Conservation (phyloP, 2,329 filamentous ascomycete genomes). For the Aureobasidium sp. region DNA sequence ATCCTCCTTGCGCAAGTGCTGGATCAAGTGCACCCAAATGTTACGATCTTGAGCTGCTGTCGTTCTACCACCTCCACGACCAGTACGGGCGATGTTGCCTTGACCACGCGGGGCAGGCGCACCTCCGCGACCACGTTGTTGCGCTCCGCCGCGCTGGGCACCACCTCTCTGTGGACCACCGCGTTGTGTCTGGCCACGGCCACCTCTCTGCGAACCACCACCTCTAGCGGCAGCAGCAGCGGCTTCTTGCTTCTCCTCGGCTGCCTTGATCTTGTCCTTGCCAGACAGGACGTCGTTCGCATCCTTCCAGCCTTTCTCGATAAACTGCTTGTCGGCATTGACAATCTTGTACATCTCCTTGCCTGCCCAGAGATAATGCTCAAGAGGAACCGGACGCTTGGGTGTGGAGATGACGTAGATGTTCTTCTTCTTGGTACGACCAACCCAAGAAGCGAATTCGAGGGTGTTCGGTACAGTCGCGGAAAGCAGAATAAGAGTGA, state of each 20-base stretch:
- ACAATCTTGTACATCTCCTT: slow-evolving; percentile 94
- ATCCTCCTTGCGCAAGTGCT: slow-evolving; percentile 77
- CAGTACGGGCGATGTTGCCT: slow-evolving; percentile 85
- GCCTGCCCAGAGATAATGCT: slow-evolving; percentile 92
- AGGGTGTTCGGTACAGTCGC: slow-evolving; percentile 96
- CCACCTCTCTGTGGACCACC: slow-evolving; percentile 41
- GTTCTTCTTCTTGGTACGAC: slow-evolving; percentile 94
- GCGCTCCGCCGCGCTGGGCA: slow-evolving; percentile 37
- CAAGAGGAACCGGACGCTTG: slow-evolving; percentile 86
- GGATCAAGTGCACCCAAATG: slow-evolving; percentile 91
- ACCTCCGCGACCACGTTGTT: slow-evolving; percentile 45
- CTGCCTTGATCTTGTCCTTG: slow-evolving; percentile 62
- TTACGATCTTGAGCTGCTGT: slow-evolving; percentile 92
- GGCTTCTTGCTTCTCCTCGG: slow-evolving; percentile 36
- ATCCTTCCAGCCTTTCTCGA: slow-evolving; percentile 91
- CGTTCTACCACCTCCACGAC: slow-evolving; percentile 74
- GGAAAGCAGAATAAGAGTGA: slow-evolving; percentile 88
- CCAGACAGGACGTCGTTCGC: slow-evolving; percentile 75
- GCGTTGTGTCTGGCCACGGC: slow-evolving; percentile 45
- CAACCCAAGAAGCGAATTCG: slow-evolving; percentile 97
- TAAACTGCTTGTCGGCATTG: slow-evolving; percentile 80
- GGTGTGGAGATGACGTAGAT: slow-evolving; percentile 98
- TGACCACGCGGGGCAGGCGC: slow-evolving; percentile 47
- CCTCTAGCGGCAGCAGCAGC: slow-evolving; percentile 45
- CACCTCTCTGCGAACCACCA: slow-evolving; percentile 36